phyloP scores from a whole-genome alignment of 2,329 filamentous ascomycete species.

The Xylariaceae sp. region DNA sequence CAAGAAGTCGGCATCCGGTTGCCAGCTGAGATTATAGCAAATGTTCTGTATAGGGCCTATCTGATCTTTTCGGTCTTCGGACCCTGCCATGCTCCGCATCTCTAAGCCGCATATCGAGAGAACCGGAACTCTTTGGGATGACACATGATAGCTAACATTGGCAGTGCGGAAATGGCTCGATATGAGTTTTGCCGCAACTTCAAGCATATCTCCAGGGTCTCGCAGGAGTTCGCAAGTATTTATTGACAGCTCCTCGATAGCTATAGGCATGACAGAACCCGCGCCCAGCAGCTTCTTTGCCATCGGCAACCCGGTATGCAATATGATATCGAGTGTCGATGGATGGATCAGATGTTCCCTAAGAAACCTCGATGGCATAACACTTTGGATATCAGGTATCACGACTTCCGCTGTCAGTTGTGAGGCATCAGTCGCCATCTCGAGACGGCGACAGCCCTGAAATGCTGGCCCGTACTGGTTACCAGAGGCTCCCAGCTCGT shows the following conservation, averaged over 20 bases:
- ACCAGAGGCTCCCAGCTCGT: conserved; percentile 1
- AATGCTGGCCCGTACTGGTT: conserved; percentile 13
- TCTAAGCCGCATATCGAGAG: conserved; percentile 9
- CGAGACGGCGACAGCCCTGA: background rate
- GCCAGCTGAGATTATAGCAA: conserved; percentile 15
- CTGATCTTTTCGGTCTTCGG: too few species aligned
- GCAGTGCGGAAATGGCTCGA: conserved; percentile 12
- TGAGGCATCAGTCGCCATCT: background rate
- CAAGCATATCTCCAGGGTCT: conserved; percentile 2
- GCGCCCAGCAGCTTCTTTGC: conserved; percentile 1
- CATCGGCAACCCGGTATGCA: conserved; percentile 12
- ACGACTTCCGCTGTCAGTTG: background rate
- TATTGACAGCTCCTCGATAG: conserved; percentile 12
- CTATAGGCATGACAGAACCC: conserved; percentile 16
- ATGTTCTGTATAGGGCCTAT: background rate
- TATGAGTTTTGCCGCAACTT: conserved; percentile 5
- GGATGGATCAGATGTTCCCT: conserved; percentile 13
- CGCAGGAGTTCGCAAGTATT: background rate
- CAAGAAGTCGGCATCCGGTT: conserved; percentile 7
- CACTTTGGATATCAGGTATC: conserved; percentile 1
- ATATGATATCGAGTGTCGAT: conserved; percentile 12
- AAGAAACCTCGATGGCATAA: conserved; percentile 11
- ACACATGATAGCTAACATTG: conserved; percentile 1
- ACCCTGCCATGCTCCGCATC: conserved; percentile 7
- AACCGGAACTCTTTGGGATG: background rate